Base-by-base conservation (phyloP, 257 asterid species). In the Leptodermis oblonga region DNA sequence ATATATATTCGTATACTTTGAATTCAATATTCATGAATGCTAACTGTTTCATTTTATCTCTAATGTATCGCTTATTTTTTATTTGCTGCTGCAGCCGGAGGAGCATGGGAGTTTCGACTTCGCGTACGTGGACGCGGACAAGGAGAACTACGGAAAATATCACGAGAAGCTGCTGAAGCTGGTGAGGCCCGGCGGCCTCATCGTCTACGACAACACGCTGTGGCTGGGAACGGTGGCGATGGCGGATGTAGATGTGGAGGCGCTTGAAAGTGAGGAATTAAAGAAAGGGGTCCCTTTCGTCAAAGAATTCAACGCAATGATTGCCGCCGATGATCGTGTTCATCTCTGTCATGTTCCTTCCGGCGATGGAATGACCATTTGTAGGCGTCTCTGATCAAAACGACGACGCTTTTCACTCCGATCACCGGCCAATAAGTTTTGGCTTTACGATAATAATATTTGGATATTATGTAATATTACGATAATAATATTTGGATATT, bases 61-160 rank as follows among this genome's bases (percentile, higher is more conserved):
- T n/a, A n/a, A n/a, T n/a, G n/a, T n/a, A n/a, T n/a, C n/a, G n/a
- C n/a, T n/a, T n/a, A n/a, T n/a, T 48, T 12, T 17, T 2, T 13
- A 48, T 48, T 2, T 48, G 23, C n/a, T 48, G 54, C 54, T 74
- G 83, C 75, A 74, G 83, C 18, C 36, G 0, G 62, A 62, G 14
- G 78, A 81, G 41, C 69, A n/a, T 9, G 80, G 46, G 56, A 69
- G 71, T 37, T 81, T 76, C 8, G 90, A 82, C 68, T 88, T 79
- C 65, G 95, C 87, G 1, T 86, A 62, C 49, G 92, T 88, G 1
- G 92, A 88, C 3, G 92, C 86, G 20, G 90, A 86, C 62, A 88
- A 84, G 67, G 26, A 3, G 0, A 79, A 67, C 34, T 84, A 79
- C 11, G 65, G 64, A 6, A 78, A 78, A 1, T 88, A 86, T 55